Evolutionary conservation across 768 basidiomycete species (phyloP), one percentile per base, ranked within the genome.

Genomic region (Phylloporus sp.): DNA sequence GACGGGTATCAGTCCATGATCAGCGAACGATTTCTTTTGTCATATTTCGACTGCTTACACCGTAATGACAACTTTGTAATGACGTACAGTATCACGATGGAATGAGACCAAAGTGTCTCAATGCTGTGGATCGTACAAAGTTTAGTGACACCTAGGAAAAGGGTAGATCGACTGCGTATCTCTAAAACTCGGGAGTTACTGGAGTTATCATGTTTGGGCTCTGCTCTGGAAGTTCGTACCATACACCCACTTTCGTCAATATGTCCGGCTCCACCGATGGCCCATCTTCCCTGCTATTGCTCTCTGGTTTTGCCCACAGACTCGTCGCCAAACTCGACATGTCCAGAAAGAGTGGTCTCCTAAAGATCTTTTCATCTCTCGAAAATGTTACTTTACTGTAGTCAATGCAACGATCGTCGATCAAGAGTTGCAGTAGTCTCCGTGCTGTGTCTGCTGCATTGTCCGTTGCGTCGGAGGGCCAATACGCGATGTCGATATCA

Each of bases 321-420:
- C n/a, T n/a, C n/a, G 44, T 27, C 17, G 41, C 38, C 37, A 58
- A 38, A 33, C 13, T 39, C 15, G 55, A 18, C 32, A 44, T 48
- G 22, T 61, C 61, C 46, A 58, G 13, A 6, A 9, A 7, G 18
- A 48, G 48, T 9, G 53, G 28, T 23, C 47, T 42, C 31, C 38
- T 53, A 18, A 64, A 59, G 15, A 54, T 39, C 3, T 49, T 39
- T 14, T 50, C 56, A 32, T 48, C 42, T 20, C 23, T 52, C 6
- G 21, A 8, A 26, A 34, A 18, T 13, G 39, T 20, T 46, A 32
- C 40, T 38, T 50, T 58, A 18, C 43, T 52, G 41, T 38, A 56
- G 23, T 62, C 60, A 11, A 63, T 56, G 48, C 57, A 63, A 11
- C 45, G 52, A 22, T 53, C 49, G 11, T 38, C 26, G 43, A 63